Evolutionary conservation across 2,329 filamentous ascomycete species (phyloP).

Genomic region (Colletotrichum sp.): DNA sequence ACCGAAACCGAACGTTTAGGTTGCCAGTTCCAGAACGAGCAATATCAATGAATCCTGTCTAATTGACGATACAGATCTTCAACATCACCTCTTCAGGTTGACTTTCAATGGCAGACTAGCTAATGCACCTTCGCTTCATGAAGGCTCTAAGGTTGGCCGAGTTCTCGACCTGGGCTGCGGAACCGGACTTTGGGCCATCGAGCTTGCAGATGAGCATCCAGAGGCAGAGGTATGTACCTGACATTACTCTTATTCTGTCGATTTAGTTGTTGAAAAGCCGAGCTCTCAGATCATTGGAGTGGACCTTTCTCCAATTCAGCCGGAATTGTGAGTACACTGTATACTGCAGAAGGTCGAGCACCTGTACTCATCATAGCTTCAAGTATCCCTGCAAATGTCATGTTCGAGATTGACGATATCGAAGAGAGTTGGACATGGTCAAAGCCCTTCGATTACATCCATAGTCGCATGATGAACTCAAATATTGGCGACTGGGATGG

Average conservation of each 20-base stretch:
- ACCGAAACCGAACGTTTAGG: slow-evolving; percentile 31
- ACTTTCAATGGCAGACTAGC: slow-evolving; percentile 36
- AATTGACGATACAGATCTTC: slow-evolving; percentile 28
- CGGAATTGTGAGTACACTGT: slow-evolving; percentile 24
- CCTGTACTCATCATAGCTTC: neutral
- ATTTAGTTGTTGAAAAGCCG: neutral
- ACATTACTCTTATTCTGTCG: neutral
- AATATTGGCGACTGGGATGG: slow-evolving; percentile 34
- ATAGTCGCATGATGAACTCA: neutral
- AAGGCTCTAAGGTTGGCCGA: slow-evolving; percentile 20
- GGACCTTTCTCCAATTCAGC: slow-evolving; percentile 16
- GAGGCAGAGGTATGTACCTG: slow-evolving; percentile 28
- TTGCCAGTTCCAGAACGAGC: neutral
- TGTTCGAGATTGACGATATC: slow-evolving; percentile 44
- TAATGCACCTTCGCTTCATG: slow-evolving; percentile 25
- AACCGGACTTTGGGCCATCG: neutral
- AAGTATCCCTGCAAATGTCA: slow-evolving; percentile 25
- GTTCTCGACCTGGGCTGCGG: slow-evolving; percentile 19
- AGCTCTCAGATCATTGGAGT: slow-evolving; percentile 25
- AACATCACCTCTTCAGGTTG: slow-evolving; percentile 37
- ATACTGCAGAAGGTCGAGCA: neutral
- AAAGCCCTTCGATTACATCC: slow-evolving; percentile 37
- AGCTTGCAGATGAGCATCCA: slow-evolving; percentile 31
- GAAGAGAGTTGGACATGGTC: slow-evolving; percentile 37
- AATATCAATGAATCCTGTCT: neutral